Conservation (phyloP, 2,329 filamentous ascomycete genomes). For the Aureobasidium leucospermi region DNA sequence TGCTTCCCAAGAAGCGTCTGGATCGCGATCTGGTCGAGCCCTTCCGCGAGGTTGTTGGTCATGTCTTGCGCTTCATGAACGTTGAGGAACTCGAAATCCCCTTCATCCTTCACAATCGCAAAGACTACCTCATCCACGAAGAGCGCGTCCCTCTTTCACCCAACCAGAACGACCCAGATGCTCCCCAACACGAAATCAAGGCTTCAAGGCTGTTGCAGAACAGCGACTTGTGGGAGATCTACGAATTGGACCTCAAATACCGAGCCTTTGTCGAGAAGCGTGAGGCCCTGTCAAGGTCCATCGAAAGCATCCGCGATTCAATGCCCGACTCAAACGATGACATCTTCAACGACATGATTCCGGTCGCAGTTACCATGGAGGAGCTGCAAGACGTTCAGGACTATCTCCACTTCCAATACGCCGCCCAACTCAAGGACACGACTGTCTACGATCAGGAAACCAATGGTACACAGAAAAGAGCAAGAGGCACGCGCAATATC, state of each 20-base stretch:
- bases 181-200: conserved; percentile 62
- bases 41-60: conserved; percentile 81
- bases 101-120: conserved; percentile 96
- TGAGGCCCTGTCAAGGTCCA: conserved; percentile 73
- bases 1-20: conserved; percentile 77
- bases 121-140: conserved; percentile 92
- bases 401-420: conserved; percentile 91
- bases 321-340: conserved; percentile 58
- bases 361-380: conserved; percentile 75
- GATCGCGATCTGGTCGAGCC: conserved; percentile 65
- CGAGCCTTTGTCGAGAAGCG: conserved; percentile 88
- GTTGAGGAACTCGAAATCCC: conserved; percentile 92
- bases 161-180: conserved; percentile 60
- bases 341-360: conserved; percentile 76
- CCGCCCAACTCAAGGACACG: conserved; percentile 73
- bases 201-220: conserved; percentile 88
- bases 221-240: conserved; percentile 88
- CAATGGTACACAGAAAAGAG: conserved; percentile 66
- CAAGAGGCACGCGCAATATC: conserved; percentile 71
- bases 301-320: conserved; percentile 30
- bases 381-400: conserved; percentile 95
- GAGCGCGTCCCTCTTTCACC: conserved; percentile 59
- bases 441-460: conserved; percentile 54
- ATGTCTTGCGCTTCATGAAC: conserved; percentile 92
- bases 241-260: conserved; percentile 93